Evolutionary conservation across 306 rosid species (phyloP).

Genomic region (Quercus agrifolia): DNA sequence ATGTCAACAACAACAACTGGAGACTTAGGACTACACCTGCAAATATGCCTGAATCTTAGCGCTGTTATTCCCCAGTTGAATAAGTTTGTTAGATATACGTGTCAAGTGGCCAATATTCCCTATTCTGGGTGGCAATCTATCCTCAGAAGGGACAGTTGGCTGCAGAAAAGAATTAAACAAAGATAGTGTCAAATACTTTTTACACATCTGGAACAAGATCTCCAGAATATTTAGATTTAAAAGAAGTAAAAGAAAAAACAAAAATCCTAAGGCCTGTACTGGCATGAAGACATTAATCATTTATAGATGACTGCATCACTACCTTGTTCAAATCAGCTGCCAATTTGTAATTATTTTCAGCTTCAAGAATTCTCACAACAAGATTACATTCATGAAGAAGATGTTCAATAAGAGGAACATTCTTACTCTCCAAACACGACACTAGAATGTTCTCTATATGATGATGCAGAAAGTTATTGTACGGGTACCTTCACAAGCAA

Average conservation of each 20-base stretch:
- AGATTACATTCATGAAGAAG: conserved; percentile 75
- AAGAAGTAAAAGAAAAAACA: not conserved
- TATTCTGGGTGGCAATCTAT: conserved; percentile 70
- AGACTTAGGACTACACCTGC: conserved; percentile 51
- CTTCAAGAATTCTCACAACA: conserved; percentile 68
- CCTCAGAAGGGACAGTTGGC: conserved; percentile 81
- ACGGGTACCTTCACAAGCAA: conserved; percentile 75
- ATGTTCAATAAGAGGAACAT: conserved; percentile 67
- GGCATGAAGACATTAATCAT: conserved; percentile 4
- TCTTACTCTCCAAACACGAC: conserved; percentile 91
- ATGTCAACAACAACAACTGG: not conserved
- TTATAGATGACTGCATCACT: not conserved
- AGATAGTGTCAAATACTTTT: conserved; percentile 1
- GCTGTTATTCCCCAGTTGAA: conserved; percentile 69
- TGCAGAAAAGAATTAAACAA: conserved; percentile 41
- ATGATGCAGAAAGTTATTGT: conserved; percentile 93
- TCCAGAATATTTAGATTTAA: conserved; percentile 5
- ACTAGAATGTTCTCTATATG: conserved; percentile 74
- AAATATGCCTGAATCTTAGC: conserved; percentile 57
- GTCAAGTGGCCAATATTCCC: conserved; percentile 95
- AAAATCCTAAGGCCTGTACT: not conserved
- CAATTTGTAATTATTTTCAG: conserved; percentile 66
- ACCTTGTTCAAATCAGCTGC: conserved; percentile 66
- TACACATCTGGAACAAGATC: not conserved
- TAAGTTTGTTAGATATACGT: conserved; percentile 83